Conservation (phyloP, 1,139 yeast species). For the Scheffersomyces lignicola region DNA sequence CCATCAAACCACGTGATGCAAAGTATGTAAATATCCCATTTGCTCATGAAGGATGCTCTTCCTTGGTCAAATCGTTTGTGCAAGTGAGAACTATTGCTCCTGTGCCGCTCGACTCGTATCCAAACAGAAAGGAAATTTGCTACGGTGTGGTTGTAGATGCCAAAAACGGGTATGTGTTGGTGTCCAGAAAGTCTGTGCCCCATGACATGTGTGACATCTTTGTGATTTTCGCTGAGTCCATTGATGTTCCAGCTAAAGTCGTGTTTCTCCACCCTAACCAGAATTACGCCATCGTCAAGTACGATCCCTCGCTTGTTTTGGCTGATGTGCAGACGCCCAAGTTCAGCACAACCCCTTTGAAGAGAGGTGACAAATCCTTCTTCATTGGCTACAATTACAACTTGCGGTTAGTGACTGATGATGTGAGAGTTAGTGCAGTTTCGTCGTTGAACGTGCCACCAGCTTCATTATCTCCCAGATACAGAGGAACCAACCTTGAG, state of each 20-base stretch:
- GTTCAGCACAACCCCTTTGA: conserved; percentile 56
- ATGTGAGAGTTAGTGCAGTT: conserved; percentile 75
- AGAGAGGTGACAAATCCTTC: conserved; percentile 71
- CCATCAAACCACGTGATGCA: conserved; percentile 55
- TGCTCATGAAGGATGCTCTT: conserved; percentile 53
- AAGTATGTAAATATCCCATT: conserved; percentile 70
- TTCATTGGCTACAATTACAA: conserved; percentile 81
- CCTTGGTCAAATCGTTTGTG: conserved; percentile 57
- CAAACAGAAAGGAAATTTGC: conserved; percentile 60
- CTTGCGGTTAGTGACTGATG: conserved; percentile 70
- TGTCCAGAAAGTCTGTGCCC: conserved; percentile 77
- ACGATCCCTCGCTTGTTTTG: conserved; percentile 64
- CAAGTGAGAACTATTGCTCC: conserved; percentile 67
- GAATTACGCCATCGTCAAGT: conserved; percentile 80
- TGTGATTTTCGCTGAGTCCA: conserved; percentile 82
- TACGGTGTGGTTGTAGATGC: conserved; percentile 85
- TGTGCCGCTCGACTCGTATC: conserved; percentile 71
- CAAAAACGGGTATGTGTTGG: conserved; percentile 72
- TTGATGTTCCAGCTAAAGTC: conserved; percentile 77
- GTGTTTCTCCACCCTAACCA: conserved; percentile 86
- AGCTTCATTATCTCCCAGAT: conserved; percentile 69
- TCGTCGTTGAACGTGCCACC: conserved; percentile 75
- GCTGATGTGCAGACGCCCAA: conserved; percentile 59
- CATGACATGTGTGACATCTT: conserved; percentile 81
- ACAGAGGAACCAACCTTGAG: conserved; percentile 83